Percentiles rank a stretch among this genome's conserved stretches.
Evolutionary conservation across 352 stramenopile species (phyloP).

Genomic region (Globisporangium nodosum): DNA sequence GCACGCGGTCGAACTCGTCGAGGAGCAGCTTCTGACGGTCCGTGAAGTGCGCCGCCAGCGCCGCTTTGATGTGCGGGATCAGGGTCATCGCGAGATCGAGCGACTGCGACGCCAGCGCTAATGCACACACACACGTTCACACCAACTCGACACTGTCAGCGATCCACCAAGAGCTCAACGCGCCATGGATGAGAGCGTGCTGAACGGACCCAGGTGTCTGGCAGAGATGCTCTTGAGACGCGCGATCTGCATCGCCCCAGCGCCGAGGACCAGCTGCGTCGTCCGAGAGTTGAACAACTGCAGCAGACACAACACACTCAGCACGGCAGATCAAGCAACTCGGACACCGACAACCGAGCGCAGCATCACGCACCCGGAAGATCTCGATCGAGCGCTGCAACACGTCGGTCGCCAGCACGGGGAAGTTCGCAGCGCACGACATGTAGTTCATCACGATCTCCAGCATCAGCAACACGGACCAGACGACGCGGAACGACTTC

Average conservation of each 20-base stretch:
- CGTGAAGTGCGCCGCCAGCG: conserved; percentile 93
- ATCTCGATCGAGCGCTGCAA: conserved; percentile 92
- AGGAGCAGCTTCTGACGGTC: conserved; percentile 95
- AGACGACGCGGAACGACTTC: conserved; percentile 93
- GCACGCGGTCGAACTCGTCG: conserved; percentile 93
- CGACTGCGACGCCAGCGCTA: conserved; percentile 93
- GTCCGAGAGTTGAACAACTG: conserved; percentile 95
- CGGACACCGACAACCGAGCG: neutral
- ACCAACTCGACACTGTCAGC: too few relatives aligned
- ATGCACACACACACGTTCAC: neutral
- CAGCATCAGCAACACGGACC: conserved; percentile 93
- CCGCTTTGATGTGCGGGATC: conserved; percentile 93
- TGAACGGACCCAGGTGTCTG: conserved; percentile 84
- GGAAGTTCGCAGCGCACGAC: conserved; percentile 91
- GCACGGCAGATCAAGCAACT: neutral
- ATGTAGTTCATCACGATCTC: conserved; percentile 96
- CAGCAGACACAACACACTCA: conserved; percentile 8
- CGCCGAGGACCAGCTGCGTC: conserved; percentile 94
- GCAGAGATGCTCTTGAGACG: conserved; percentile 95
- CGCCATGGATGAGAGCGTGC: neutral
- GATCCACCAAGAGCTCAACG: neutral
- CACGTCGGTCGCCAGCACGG: conserved; percentile 91
- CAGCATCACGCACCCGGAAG: conserved; percentile 45
- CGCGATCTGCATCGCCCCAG: conserved; percentile 95
- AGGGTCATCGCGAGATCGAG: conserved; percentile 92